These are phyloP conservation scores for Komagataea norvegica DNA, from an alignment of 1,139 yeast species.

Conservation along the genomic window DNA sequence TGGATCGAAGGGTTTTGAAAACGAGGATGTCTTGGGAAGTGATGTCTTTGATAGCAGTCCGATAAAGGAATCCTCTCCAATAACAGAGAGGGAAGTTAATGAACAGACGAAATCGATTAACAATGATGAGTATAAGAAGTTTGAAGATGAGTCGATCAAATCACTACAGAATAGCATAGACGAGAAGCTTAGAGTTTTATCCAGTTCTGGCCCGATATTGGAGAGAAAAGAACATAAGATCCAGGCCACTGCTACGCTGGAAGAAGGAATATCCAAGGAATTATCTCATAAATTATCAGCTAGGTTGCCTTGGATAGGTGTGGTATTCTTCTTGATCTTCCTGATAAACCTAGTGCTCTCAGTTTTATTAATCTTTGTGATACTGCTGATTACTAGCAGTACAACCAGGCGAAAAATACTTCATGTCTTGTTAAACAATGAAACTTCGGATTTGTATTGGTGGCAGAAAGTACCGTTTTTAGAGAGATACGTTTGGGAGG, in stretches of 20 bases:
- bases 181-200: neutral
- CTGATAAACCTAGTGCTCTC: neutral
- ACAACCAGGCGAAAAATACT: slow-evolving; percentile 1
- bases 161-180: slow-evolving; percentile 1
- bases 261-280: neutral
- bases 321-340: neutral
- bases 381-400: neutral
- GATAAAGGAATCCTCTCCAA: slow-evolving; percentile 1
- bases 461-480: slow-evolving; percentile 8
- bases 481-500: slow-evolving; percentile 6
- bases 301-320: neutral
- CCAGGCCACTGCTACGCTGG: neutral
- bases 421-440: neutral
- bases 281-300: neutral
- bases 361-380: neutral
- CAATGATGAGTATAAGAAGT: neutral
- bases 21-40: neutral
- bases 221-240: neutral
- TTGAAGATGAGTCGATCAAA: neutral
- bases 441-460: slow-evolving; percentile 7
- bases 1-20: neutral
- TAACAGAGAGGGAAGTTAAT: neutral
- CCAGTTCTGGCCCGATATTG: neutral
- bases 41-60: slow-evolving; percentile 3
- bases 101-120: neutral